These are phyloP conservation scores for Monosporascus sp. DNA, from an alignment of 2,329 filamentous ascomycete genomes.

Conservation along the genomic window DNA sequence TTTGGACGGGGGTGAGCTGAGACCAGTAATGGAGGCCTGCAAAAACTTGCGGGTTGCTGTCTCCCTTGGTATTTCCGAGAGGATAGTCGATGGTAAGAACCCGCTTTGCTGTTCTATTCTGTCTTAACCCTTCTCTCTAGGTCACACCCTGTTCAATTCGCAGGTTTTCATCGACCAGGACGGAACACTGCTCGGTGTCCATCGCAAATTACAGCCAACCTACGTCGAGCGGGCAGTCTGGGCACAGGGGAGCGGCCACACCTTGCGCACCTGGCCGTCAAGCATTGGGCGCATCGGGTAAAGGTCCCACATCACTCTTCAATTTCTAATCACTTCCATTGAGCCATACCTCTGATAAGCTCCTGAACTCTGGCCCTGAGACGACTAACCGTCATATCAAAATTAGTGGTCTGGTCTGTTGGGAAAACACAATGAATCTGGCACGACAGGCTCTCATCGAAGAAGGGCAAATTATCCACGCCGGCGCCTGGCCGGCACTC, in stretches of 20 bases:
- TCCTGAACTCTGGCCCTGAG: no score
- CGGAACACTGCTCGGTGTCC: constrained; percentile 22
- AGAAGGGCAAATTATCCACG: constrained; percentile 23
- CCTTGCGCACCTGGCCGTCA: constrained; percentile 16
- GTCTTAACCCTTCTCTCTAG: not conserved
- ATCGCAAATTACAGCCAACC: constrained; percentile 29
- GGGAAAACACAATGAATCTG: constrained; percentile 27
- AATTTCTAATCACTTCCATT: not conserved
- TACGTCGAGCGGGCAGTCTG: constrained; percentile 25
- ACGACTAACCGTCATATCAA: no score
- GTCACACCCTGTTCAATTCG: constrained; percentile 26
- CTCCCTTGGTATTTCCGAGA: constrained; percentile 20
- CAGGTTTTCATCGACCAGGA: constrained; percentile 21
- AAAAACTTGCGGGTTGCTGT: constrained; percentile 11
- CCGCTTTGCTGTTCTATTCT: not conserved
- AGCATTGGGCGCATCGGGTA: not conserved
- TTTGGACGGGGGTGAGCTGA: constrained; percentile 8
- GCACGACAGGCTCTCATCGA: constrained; percentile 25
- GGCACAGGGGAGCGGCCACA: constrained; percentile 24
- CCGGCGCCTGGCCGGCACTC: constrained; percentile 26
- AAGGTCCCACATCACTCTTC: not conserved
- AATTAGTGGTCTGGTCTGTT: constrained; percentile 24
- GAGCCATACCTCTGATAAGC: constrained; percentile 9
- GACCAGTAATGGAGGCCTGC: constrained; percentile 15
- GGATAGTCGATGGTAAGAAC: constrained; percentile 5